Evolutionary conservation across 768 basidiomycete species (phyloP).

Genomic region (Boletales sp.): DNA sequence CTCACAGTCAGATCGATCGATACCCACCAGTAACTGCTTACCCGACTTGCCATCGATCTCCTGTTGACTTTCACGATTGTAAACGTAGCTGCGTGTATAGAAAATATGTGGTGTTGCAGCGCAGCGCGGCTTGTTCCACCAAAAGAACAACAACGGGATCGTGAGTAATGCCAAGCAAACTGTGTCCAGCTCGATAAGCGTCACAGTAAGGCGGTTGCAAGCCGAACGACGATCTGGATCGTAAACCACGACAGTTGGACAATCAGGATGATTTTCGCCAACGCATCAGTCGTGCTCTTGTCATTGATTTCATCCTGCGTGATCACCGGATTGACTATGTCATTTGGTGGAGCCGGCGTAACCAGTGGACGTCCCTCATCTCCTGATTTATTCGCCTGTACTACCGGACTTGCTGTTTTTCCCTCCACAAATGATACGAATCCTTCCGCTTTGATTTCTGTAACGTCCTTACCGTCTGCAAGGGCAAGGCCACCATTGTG

Average conservation of each 20-base stretch:
- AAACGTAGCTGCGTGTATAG: no score
- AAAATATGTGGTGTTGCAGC: not conserved
- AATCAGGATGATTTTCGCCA: not conserved
- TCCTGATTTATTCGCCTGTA: no score
- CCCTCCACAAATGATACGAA: not conserved
- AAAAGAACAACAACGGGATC: constrained; percentile 5
- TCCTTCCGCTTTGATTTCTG: not conserved
- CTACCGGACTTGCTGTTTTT: not conserved
- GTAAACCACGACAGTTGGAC: not conserved
- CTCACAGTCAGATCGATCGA: no score
- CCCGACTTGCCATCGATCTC: no score
- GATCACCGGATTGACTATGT: not conserved
- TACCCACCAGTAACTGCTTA: no score
- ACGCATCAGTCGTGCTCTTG: not conserved
- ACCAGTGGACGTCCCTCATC: no score
- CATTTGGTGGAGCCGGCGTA: no score
- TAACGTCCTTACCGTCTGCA: not conserved
- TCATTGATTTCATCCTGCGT: not conserved
- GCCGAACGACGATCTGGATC: not conserved
- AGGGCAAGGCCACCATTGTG: not conserved
- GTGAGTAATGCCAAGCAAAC: not conserved
- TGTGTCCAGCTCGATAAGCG: constrained; percentile 1
- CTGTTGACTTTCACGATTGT: no score
- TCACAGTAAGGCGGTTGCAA: not conserved
- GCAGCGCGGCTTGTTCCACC: not conserved